phyloP scores from a whole-genome alignment of 805 yeast species.

The Ogataea siamensis region DNA sequence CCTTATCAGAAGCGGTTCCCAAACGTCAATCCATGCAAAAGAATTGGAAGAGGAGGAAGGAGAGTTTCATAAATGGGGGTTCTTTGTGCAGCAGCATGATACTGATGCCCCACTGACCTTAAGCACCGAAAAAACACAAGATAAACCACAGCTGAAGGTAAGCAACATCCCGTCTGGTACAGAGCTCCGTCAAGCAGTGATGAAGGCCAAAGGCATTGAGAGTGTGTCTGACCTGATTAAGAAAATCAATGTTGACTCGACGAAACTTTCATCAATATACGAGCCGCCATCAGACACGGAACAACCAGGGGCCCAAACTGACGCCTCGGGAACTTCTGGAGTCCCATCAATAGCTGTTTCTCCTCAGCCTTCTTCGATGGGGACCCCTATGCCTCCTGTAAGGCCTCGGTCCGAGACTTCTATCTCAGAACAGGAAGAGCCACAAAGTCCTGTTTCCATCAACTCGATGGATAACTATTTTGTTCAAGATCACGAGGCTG shows the following conservation, averaged over 20 bases:
- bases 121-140: slow-evolving; percentile 2
- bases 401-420: slow-evolving; percentile 5
- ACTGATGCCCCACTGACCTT: slow-evolving; percentile 19
- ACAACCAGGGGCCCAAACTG: neutral
- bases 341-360: slow-evolving; percentile 2
- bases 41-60: slow-evolving; percentile 90
- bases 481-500: slow-evolving; percentile 43
- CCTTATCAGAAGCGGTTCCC: slow-evolving; percentile 59
- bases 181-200: slow-evolving; percentile 57
- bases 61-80: slow-evolving; percentile 84
- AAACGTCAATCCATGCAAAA: slow-evolving; percentile 65
- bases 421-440: slow-evolving; percentile 11
- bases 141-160: slow-evolving; percentile 26
- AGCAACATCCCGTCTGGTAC: slow-evolving; percentile 51
- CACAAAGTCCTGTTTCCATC: slow-evolving; percentile 27
- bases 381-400: slow-evolving; percentile 2
- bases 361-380: slow-evolving; percentile 1
- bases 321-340: neutral
- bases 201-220: slow-evolving; percentile 73
- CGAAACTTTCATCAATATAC: slow-evolving; percentile 30
- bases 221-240: slow-evolving; percentile 65
- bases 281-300: slow-evolving; percentile 8
- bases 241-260: slow-evolving; percentile 54
- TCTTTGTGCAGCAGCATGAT: slow-evolving; percentile 65
- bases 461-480: slow-evolving; percentile 22